These are phyloP conservation scores for Aegilops longissima DNA, from an alignment of 176 grass and related monocot species.

Conservation along the genomic window DNA sequence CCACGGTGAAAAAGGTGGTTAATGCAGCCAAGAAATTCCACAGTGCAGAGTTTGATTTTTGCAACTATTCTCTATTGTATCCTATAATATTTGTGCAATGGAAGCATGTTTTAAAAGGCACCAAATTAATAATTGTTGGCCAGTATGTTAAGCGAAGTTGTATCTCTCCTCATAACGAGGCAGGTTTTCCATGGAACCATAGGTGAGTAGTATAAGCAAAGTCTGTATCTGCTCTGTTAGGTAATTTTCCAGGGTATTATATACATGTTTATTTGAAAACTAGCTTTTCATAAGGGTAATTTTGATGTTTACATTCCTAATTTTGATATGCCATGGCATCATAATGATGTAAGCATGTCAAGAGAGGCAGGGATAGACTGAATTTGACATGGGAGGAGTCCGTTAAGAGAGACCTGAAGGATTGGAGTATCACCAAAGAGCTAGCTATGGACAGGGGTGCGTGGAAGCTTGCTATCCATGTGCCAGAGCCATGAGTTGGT, in stretches of 20 bases:
- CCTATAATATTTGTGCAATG: background rate
- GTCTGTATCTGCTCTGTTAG: background rate
- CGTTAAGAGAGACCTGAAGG: too few species aligned
- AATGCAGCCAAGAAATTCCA: background rate
- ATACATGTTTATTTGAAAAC: background rate
- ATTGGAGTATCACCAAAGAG: too few species aligned
- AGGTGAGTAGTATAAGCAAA: background rate
- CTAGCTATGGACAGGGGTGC: too few species aligned
- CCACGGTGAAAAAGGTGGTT: constrained; percentile 23
- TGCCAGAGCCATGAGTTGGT: too few species aligned
- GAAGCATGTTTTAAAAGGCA: background rate
- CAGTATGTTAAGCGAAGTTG: too few species aligned
- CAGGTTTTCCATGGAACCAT: background rate
- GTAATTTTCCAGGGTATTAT: background rate
- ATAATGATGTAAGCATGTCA: too few species aligned
- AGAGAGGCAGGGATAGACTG: too few species aligned
- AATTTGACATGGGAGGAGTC: too few species aligned
- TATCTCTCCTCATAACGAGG: background rate
- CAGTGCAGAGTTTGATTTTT: background rate
- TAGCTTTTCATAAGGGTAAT: background rate
- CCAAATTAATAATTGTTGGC: background rate
- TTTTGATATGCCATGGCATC: too few species aligned
- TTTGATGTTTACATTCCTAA: too few species aligned
- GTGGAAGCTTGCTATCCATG: too few species aligned
- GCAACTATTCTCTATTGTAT: background rate